Evolutionary conservation across 345 rosid genomes (phyloP), one percentile per base, ranked within the genome.

Genomic region (Theobroma cacao): DNA sequence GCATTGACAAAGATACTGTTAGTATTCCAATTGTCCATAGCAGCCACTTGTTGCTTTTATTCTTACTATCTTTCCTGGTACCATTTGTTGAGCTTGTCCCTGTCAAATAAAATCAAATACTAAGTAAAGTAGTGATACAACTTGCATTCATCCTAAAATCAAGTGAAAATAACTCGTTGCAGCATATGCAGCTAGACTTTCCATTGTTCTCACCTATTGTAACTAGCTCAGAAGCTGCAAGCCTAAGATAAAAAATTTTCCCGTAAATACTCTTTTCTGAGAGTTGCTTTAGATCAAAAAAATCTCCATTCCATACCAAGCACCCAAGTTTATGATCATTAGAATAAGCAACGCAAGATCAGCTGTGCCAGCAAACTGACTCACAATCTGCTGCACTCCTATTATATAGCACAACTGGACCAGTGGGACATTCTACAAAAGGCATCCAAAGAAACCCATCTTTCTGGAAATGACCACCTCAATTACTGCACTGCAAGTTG

Each of bases 311-410:
- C 73, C 73, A 68, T 47, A 2, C 12, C 17, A 43, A 68, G 73
- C 73, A 68, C 52, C 73, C 73, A 43, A 41, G 52, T 8, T 43
- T 24, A n/a, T 0, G 5, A 15, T 68, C 73, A 68, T 41, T 74
- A 5, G 85, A 77, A 72, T 85, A 87, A 73, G 88, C 90, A 1
- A 34, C 72, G 12, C 90, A 87, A 36, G 85, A 83, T 72, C 90
- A 87, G 17, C 81, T 66, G n/a, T 53, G 45, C 47, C 62, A 66
- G 68, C 90, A 87, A 67, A 47, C 12, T 0, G 22, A 7, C 18
- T 66, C 36, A 47, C 88, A 87, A 10, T 70, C 73, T 26, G 2
- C 10, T 2, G 36, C 55, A 68, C 22, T 68, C n/a, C n/a, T n/a
- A n/a, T n/a, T n/a, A n/a, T n/a, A n/a, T n/a, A n/a, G n/a, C n/a